phyloP scores from a whole-genome alignment of 2,329 filamentous ascomycete genomes.

The Epichloe baconii region DNA sequence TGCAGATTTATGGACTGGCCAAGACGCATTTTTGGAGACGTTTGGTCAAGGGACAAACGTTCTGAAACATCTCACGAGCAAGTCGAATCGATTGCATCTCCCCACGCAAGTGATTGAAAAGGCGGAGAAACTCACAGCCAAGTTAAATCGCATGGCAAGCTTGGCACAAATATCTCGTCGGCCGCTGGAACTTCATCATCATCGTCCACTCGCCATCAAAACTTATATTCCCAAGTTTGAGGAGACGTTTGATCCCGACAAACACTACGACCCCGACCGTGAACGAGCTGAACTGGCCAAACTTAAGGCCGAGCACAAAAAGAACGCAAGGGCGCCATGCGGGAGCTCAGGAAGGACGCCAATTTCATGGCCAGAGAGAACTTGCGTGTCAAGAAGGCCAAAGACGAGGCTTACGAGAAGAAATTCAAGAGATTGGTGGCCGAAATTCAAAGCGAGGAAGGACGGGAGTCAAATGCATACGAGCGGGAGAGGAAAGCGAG shows the following conservation, averaged over 20 bases:
- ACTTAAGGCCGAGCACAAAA: slow-evolving; percentile 83
- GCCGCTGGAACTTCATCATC: slow-evolving; percentile 78
- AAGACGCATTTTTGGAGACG: slow-evolving; percentile 65
- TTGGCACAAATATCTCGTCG: slow-evolving; percentile 55
- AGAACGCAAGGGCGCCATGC: slow-evolving; percentile 86
- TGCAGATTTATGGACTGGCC: slow-evolving; percentile 59
- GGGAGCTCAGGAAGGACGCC: slow-evolving; percentile 89
- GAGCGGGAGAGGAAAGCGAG: slow-evolving; percentile 70
- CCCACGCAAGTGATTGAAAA: slow-evolving; percentile 28
- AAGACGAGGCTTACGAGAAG: slow-evolving; percentile 86
- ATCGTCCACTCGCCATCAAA: slow-evolving; percentile 79
- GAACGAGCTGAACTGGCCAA: slow-evolving; percentile 78
- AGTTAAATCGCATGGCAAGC: slow-evolving; percentile 41
- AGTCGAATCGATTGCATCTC: slow-evolving; percentile 36
- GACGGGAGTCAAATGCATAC: slow-evolving; percentile 74
- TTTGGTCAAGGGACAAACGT: slow-evolving; percentile 52
- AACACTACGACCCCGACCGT: slow-evolving; percentile 92
- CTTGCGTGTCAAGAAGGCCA: slow-evolving; percentile 82
- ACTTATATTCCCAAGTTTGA: slow-evolving; percentile 88
- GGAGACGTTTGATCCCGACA: slow-evolving; percentile 83
- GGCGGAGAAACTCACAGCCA: slow-evolving; percentile 28
- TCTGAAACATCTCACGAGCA: slow-evolving; percentile 47
- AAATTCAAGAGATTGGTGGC: slow-evolving; percentile 87
- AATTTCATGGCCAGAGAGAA: slow-evolving; percentile 88
- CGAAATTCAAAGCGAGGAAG: slow-evolving; percentile 93